phyloP scores from a whole-genome alignment of 1,139 yeast species.

The Candida buenavistaensis region DNA sequence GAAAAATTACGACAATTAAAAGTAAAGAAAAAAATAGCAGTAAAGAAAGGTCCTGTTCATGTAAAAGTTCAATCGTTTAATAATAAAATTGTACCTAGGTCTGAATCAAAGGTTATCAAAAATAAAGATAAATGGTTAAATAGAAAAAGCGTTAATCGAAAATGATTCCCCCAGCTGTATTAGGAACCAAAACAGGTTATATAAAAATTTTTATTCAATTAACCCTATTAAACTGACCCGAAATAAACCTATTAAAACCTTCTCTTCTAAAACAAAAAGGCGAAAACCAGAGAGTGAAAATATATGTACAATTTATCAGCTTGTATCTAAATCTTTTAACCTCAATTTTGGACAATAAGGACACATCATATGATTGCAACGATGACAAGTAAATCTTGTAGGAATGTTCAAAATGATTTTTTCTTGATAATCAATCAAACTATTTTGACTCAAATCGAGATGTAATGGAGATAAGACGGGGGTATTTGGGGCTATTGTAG shows the following conservation, averaged over 20 bases:
- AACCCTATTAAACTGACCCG: too few species aligned
- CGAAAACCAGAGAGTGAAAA: too few species aligned
- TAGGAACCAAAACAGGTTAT: too few species aligned
- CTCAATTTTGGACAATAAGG: slow-evolving; percentile 52
- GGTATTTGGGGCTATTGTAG: slow-evolving; percentile 5
- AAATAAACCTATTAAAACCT: too few species aligned
- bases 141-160: slow-evolving; percentile 50
- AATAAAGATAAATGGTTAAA: slow-evolving; percentile 60
- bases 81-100: slow-evolving; percentile 44
- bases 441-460: slow-evolving; percentile 8
- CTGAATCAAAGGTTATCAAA: slow-evolving; percentile 40
- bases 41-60: slow-evolving; percentile 57
- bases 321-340: slow-evolving; percentile 30
- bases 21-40: slow-evolving; percentile 38
- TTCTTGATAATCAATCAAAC: slow-evolving; percentile 12
- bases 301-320: too few species aligned
- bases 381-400: slow-evolving; percentile 43
- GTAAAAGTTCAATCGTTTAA: slow-evolving; percentile 43
- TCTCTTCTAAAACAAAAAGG: too few species aligned
- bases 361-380: slow-evolving; percentile 56
- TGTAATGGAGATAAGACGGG: slow-evolving; percentile 12
- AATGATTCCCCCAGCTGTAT: slow-evolving; percentile 19
- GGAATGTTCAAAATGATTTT: slow-evolving; percentile 22
- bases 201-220: too few species aligned
- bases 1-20: slow-evolving; percentile 26